These are phyloP conservation scores for Lodderomyces jiufengensis DNA, from an alignment of 1,139 yeast genomes.

Conservation along the genomic window DNA sequence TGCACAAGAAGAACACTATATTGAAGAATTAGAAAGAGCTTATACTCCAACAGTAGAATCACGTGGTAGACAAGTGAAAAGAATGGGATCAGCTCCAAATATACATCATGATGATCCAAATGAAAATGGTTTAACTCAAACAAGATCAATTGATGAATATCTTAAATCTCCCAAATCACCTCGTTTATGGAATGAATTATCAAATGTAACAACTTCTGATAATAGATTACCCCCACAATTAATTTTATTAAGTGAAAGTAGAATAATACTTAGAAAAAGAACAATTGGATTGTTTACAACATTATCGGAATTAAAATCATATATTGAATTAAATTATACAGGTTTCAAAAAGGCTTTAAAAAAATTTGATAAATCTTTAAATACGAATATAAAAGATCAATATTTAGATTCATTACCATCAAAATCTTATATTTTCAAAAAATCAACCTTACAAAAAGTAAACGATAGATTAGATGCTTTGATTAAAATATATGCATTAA, in stretches of 20 bases:
- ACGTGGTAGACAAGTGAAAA: conserved; percentile 8
- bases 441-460: conserved; percentile 40
- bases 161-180: conserved; percentile 39
- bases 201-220: conserved; percentile 15
- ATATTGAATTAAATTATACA: conserved; percentile 60
- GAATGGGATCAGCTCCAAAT: conserved; percentile 13
- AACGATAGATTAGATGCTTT: conserved; percentile 39
- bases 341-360: conserved; percentile 68
- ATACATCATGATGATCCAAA: conserved; percentile 6
- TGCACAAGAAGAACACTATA: conserved; percentile 21
- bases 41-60: conserved; percentile 2
- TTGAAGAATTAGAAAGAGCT: conserved; percentile 9
- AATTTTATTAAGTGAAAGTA: conserved; percentile 37
- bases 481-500: conserved; percentile 37
- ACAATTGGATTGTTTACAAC: conserved; percentile 57
- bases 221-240: conserved; percentile 38
- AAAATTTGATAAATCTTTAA: conserved; percentile 63
- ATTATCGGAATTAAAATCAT: conserved; percentile 62
- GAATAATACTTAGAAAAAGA: conserved; percentile 54
- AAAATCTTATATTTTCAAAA: conserved; percentile 33
- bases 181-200: conserved; percentile 31
- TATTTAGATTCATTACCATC: conserved; percentile 32
- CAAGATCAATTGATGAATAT: conserved; percentile 36
- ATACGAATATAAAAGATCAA: conserved; percentile 37
- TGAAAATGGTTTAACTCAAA: conserved; percentile 16